phyloP scores from a whole-genome alignment of 306 rosid genomes.

The Trifolium subterraneum region DNA sequence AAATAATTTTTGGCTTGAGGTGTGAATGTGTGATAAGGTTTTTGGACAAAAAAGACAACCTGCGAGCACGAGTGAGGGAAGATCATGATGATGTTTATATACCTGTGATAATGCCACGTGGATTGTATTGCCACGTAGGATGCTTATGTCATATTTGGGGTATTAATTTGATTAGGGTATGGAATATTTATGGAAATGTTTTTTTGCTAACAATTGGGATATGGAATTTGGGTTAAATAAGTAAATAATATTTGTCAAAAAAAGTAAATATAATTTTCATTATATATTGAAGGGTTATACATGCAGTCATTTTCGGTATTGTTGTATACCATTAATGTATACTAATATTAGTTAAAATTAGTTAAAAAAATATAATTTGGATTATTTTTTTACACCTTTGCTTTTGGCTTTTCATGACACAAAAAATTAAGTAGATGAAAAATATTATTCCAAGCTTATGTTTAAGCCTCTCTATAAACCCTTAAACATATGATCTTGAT shows the following conservation, averaged over 20 bases:
- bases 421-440: background rate
- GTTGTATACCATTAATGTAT: background rate
- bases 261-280: too few species aligned
- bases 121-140: conserved; percentile 53
- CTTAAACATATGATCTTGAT: background rate
- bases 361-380: background rate
- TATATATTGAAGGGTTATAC: too few species aligned
- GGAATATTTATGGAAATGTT: too few species aligned
- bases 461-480: background rate
- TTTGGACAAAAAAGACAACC: conserved; percentile 36
- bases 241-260: too few species aligned
- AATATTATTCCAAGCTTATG: background rate
- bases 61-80: conserved; percentile 22
- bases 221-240: too few species aligned
- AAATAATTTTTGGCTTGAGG: conserved; percentile 36
- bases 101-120: conserved; percentile 56
- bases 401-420: background rate
- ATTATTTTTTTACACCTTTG: background rate
- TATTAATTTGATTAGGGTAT: too few species aligned
- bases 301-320: background rate
- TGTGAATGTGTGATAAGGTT: conserved; percentile 41
- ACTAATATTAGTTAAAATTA: too few species aligned
- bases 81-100: conserved; percentile 33
- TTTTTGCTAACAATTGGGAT: too few species aligned
- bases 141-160: conserved; percentile 37